phyloP scores from a whole-genome alignment of 345 rosid genomes.

The Ricinus communis region DNA sequence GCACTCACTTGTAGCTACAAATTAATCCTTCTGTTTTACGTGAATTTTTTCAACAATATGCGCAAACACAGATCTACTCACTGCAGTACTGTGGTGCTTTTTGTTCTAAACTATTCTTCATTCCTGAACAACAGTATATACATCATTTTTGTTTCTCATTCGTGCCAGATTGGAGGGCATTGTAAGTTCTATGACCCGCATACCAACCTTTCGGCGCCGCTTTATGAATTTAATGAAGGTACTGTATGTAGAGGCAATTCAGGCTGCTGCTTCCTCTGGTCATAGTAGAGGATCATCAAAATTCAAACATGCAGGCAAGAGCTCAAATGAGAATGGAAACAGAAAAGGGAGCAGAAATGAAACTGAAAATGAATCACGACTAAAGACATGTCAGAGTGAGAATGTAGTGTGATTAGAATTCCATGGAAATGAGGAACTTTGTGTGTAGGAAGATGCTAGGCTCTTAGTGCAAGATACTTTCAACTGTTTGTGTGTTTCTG shows the following conservation, averaged over 20 bases:
- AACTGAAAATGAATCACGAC: background rate
- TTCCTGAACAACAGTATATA: background rate
- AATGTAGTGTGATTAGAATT: background rate
- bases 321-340: conserved; percentile 7
- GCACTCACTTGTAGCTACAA: no score
- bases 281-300: conserved; percentile 42
- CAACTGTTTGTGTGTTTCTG: background rate
- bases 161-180: conserved; percentile 65
- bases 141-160: background rate
- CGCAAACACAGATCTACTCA: background rate
- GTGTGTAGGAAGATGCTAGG: background rate
- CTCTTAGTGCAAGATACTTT: background rate
- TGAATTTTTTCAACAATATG: background rate
- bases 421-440: background rate
- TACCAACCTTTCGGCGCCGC: conserved; percentile 71
- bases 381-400: background rate
- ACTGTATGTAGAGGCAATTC: conserved; percentile 56
- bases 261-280: conserved; percentile 41
- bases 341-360: conserved; percentile 21
- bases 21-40: no score
- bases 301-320: conserved; percentile 8
- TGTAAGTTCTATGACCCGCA: conserved; percentile 62
- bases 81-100: background rate
- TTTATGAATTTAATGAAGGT: conserved; percentile 62
- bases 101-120: background rate